A percentile compares a stretch with the other conserved stretches of the same genome.
Conservation (phyloP, 345 rosid genomes). For the Aegle marmelos region DNA sequence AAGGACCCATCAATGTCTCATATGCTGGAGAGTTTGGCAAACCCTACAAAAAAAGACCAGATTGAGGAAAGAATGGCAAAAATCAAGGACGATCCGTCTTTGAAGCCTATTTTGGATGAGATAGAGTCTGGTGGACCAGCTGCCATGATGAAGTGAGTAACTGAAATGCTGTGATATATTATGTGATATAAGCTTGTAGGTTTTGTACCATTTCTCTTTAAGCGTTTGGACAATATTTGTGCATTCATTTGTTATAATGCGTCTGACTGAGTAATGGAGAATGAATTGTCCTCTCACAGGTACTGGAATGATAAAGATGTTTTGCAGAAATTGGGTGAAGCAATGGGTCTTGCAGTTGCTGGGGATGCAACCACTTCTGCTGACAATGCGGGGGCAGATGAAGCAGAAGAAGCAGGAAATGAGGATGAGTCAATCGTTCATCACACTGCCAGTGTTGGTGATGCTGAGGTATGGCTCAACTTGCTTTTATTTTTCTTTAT, state of each 20-base stretch:
- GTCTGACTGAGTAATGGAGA: not conserved
- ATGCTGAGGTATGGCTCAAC: slow-evolving; percentile 65
- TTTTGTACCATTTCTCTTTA: not conserved
- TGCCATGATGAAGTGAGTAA: slow-evolving; percentile 88
- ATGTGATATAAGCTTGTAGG: not conserved
- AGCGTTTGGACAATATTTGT: not conserved
- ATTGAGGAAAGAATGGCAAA: slow-evolving; percentile 86
- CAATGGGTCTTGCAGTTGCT: slow-evolving; percentile 83
- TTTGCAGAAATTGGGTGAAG: slow-evolving; percentile 90
- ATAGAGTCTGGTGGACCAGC: slow-evolving; percentile 90
- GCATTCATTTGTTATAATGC: slow-evolving; percentile 1
- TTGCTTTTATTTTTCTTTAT: not conserved
- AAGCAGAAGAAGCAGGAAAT: slow-evolving; percentile 64
- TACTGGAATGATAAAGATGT: slow-evolving; percentile 96
- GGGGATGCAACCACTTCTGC: slow-evolving; percentile 69
- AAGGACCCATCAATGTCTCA: slow-evolving; percentile 97
- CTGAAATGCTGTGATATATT: slow-evolving; percentile 7
- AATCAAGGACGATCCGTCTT: slow-evolving; percentile 78
- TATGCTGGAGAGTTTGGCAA: slow-evolving; percentile 80
- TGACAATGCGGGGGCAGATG: slow-evolving; percentile 50
- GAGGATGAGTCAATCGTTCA: slow-evolving; percentile 95
- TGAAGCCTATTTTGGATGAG: slow-evolving; percentile 88
- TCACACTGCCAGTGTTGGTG: slow-evolving; percentile 89
- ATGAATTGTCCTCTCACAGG: slow-evolving; percentile 37
- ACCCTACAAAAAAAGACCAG: slow-evolving; percentile 78